A percentile compares a stretch with the other conserved stretches of the same genome.
These are phyloP conservation scores for Rhazya stricta DNA, from an alignment of 257 asterid genomes.

Conservation along the genomic window DNA sequence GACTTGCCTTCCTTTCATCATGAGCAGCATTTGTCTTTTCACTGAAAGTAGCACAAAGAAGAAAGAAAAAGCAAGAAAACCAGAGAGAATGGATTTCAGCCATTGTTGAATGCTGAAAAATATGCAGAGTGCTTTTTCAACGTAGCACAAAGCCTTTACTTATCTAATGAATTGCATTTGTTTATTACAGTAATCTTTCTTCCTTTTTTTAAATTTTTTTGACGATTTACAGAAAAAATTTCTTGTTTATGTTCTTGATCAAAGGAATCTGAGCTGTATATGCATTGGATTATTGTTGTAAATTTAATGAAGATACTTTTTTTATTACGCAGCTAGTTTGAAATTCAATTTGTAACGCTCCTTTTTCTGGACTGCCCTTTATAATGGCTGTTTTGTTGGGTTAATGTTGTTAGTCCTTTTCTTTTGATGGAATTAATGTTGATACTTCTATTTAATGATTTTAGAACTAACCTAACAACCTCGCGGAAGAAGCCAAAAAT, in stretches of 20 bases:
- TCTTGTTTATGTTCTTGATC: not conserved
- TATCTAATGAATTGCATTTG: not conserved
- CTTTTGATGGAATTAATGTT: not conserved
- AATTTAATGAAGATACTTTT: not conserved
- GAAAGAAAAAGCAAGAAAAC: not conserved
- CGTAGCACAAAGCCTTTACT: not conserved
- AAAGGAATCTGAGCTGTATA: not conserved
- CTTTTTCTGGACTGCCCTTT: not conserved
- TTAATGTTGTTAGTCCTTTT: not conserved
- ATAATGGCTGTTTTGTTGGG: not conserved
- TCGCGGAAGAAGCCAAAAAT: not conserved
- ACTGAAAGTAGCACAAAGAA: not conserved
- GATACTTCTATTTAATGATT: not conserved
- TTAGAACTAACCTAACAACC: not conserved
- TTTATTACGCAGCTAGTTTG: not conserved
- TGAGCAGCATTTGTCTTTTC: not conserved
- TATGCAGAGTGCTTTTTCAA: not conserved
- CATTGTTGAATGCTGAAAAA: not conserved
- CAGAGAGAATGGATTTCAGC: not conserved
- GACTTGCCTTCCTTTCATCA: conserved; percentile 4
- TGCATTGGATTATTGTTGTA: not conserved
- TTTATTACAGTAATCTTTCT: no score
- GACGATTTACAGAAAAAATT: not conserved
- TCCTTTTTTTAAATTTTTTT: not conserved
- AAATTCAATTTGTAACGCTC: not conserved